Evolutionary conservation across 2,329 filamentous ascomycete genomes (phyloP).

Genomic region (Teratosphaeria nubilosa): DNA sequence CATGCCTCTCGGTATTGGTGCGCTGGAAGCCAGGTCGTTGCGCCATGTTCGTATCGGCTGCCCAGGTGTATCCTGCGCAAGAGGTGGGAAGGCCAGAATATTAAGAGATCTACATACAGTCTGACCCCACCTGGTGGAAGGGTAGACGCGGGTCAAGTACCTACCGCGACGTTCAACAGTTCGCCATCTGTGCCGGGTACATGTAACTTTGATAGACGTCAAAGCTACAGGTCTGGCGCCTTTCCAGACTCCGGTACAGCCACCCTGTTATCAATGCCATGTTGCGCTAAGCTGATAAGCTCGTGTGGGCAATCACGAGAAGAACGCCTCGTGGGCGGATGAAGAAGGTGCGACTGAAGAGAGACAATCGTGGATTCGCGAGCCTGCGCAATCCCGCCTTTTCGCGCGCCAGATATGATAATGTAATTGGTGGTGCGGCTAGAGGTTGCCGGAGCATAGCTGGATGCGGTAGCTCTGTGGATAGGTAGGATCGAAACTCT

Average conservation of each 20-base stretch:
- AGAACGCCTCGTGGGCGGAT: neutral
- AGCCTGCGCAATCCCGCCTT: neutral
- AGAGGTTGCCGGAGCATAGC: neutral
- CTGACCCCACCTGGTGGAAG: neutral
- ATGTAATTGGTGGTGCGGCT: neutral
- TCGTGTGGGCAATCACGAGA: neutral
- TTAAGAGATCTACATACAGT: neutral
- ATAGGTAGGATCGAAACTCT: neutral
- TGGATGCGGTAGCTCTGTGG: neutral
- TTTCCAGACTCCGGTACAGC: neutral
- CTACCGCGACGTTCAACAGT: neutral
- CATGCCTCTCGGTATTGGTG: constrained; percentile 3
- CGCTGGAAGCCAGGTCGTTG: constrained; percentile 7
- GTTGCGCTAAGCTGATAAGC: neutral
- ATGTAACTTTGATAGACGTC: neutral
- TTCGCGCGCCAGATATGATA: neutral
- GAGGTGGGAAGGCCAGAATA: neutral
- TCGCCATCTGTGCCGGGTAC: neutral
- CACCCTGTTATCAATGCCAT: neutral
- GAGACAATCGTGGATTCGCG: neutral
- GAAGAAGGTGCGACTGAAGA: neutral
- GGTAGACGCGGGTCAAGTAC: neutral
- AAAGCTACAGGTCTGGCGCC: neutral
- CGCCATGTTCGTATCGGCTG: neutral
- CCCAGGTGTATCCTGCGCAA: neutral